Conservation (phyloP, 179 eudicot species). For the Amaranthus tricolor region DNA sequence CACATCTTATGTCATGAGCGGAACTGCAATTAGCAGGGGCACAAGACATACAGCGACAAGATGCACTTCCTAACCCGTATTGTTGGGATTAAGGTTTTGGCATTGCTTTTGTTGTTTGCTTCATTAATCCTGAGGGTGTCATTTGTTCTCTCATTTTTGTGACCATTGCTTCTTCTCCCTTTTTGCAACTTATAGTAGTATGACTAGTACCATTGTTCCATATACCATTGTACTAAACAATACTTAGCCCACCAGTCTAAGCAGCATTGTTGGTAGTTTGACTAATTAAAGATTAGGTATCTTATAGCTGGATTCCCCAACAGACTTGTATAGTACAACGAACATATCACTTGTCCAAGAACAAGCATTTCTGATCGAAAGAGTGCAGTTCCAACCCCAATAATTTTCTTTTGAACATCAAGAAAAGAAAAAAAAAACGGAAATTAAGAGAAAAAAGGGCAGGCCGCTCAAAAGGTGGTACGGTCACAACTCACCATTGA, state of each 20-base stretch:
- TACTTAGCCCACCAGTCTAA: not conserved
- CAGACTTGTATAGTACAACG: not conserved
- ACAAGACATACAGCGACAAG: no score
- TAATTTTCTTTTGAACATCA: not conserved
- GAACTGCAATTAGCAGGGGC: no score
- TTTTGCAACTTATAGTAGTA: not conserved
- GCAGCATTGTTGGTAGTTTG: not conserved
- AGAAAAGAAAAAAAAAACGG: not conserved
- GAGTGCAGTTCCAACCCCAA: not conserved
- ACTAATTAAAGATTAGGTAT: not conserved
- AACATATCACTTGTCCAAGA: not conserved
- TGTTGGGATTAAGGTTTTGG: no score
- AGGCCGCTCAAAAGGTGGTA: not conserved
- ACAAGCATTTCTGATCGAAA: not conserved
- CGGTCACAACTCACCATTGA: not conserved
- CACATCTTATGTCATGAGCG: no score
- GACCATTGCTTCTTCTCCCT: not conserved
- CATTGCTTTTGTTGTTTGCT: not conserved
- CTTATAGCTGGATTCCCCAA: not conserved
- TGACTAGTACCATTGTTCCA: not conserved
- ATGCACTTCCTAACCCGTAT: no score
- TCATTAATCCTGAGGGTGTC: not conserved
- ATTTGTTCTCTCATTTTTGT: not conserved
- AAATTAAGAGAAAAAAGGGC: not conserved
- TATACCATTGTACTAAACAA: not conserved